These are phyloP conservation scores for Colletotrichum euphorbiae DNA, from an alignment of 2,329 filamentous ascomycete genomes.

Conservation along the genomic window DNA sequence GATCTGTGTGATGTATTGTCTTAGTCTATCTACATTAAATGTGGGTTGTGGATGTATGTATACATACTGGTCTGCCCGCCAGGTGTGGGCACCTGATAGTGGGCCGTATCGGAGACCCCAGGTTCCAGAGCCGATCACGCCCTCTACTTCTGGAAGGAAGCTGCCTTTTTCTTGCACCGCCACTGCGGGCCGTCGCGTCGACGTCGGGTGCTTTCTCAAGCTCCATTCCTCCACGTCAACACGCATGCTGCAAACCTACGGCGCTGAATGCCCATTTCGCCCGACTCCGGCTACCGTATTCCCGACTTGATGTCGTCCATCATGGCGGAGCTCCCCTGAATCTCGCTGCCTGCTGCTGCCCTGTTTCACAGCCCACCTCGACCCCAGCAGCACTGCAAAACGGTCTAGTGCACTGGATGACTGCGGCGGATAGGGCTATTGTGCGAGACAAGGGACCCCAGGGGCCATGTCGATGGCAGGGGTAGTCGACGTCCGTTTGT, in stretches of 20 bases:
- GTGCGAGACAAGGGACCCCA: slow-evolving; percentile 29
- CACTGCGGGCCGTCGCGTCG: not conserved
- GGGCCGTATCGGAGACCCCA: too few species aligned
- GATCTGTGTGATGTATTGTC: too few species aligned
- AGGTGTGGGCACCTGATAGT: too few species aligned
- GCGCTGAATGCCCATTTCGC: too few species aligned
- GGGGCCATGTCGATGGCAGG: slow-evolving; percentile 27
- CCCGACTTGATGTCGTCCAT: not conserved
- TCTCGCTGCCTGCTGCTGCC: slow-evolving; percentile 23
- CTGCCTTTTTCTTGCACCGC: not conserved
- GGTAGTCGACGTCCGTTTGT: not conserved
- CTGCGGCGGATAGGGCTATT: slow-evolving; percentile 27
- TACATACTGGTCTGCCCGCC: too few species aligned
- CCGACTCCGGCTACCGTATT: not conserved
- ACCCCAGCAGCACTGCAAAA: slow-evolving; percentile 12
- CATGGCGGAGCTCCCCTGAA: slow-evolving; percentile 8
- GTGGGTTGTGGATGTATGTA: too few species aligned
- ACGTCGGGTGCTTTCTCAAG: not conserved
- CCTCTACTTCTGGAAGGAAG: not conserved
- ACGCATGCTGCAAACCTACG: slow-evolving; percentile 3
- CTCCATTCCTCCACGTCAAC: slow-evolving; percentile 23
- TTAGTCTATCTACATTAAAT: too few species aligned
- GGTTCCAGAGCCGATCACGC: too few species aligned
- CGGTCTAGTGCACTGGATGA: not conserved
- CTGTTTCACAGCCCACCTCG: not conserved